These are phyloP conservation scores for Eutrema japonicum DNA, from an alignment of 345 rosid species.

Conservation along the genomic window DNA sequence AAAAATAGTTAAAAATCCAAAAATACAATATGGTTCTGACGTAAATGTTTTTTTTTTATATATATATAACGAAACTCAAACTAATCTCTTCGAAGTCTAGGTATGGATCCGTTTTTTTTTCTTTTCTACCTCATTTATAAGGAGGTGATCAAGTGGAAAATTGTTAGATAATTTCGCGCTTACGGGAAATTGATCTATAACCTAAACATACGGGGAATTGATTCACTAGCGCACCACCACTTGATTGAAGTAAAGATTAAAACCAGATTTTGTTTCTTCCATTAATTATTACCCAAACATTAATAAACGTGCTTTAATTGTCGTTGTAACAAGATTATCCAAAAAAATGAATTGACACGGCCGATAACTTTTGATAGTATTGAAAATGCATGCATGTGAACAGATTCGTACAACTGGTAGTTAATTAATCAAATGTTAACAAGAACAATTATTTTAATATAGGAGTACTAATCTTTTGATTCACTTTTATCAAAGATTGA, in stretches of 20 bases:
- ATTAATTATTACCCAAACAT: not conserved
- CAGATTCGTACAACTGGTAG: slow-evolving; percentile 19
- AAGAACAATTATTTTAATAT: not conserved
- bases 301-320: slow-evolving; percentile 11
- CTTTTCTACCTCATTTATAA: too few species aligned
- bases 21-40: too few species aligned
- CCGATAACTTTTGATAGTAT: slow-evolving; percentile 19
- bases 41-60: too few species aligned
- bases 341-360: not conserved
- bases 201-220: too few species aligned
- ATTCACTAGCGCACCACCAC: too few species aligned
- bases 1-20: too few species aligned
- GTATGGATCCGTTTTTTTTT: too few species aligned
- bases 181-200: too few species aligned
- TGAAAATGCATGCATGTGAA: slow-evolving; percentile 25
- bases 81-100: too few species aligned
- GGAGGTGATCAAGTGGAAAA: too few species aligned
- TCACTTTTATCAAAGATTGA: not conserved
- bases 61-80: too few species aligned
- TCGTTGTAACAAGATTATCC: slow-evolving; percentile 12
- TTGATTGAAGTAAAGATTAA: slow-evolving; percentile 1
- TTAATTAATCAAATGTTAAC: not conserved
- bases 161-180: too few species aligned
- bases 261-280: not conserved
- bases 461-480: slow-evolving; percentile 18